A percentile compares a stretch with the other conserved stretches of the same genome.
These are phyloP conservation scores for Athelia sp. DNA, from an alignment of 1,284 basidiomycete genomes.

Conservation along the genomic window DNA sequence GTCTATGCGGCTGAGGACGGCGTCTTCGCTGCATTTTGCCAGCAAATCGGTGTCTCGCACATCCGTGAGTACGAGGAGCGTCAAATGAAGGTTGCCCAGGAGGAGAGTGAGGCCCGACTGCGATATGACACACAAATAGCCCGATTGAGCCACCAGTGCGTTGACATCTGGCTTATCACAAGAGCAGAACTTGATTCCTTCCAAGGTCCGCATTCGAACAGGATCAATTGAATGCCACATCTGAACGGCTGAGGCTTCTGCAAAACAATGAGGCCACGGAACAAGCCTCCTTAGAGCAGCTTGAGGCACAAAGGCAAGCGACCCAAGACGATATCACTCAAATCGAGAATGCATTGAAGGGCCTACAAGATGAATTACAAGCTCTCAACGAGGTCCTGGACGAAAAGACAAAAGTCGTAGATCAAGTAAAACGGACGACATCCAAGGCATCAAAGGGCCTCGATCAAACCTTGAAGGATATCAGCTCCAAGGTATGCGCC, in stretches of 20 bases:
- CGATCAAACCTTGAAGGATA: constrained; percentile 88
- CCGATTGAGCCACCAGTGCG: constrained; percentile 83
- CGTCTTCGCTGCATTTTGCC: constrained; percentile 81
- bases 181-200: neutral
- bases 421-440: constrained; percentile 72
- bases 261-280: constrained; percentile 54
- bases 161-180: constrained; percentile 8
- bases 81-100: constrained; percentile 83
- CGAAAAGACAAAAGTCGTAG: constrained; percentile 66
- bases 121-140: constrained; percentile 87
- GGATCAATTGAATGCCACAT: constrained; percentile 62
- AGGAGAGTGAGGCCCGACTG: constrained; percentile 81
- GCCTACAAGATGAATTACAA: constrained; percentile 57
- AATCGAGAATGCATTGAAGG: constrained; percentile 54
- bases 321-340: constrained; percentile 64
- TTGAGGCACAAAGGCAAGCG: constrained; percentile 53
- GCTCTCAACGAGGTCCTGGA: constrained; percentile 61
- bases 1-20: constrained; percentile 79
- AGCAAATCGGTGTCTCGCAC: constrained; percentile 72
- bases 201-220: constrained; percentile 73
- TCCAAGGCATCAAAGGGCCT: constrained; percentile 70
- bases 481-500: constrained; percentile 63
- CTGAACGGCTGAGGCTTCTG: constrained; percentile 60
- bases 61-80: constrained; percentile 96
- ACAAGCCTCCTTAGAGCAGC: constrained; percentile 47